These are phyloP conservation scores for Royoungia palumana DNA, from an alignment of 768 basidiomycete genomes.

Conservation along the genomic window DNA sequence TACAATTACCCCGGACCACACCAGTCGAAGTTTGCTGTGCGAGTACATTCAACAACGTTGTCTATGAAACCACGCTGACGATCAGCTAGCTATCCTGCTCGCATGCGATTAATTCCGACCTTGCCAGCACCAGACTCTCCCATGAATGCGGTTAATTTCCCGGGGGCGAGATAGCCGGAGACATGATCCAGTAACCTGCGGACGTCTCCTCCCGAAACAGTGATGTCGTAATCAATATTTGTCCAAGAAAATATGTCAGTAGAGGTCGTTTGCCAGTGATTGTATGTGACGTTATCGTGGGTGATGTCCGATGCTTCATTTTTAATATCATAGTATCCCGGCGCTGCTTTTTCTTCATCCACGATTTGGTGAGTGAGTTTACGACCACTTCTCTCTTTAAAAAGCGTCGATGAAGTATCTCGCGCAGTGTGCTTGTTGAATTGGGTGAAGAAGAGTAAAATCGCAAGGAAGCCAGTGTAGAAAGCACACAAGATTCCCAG, in stretches of 20 bases:
- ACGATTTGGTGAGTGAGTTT: not conserved
- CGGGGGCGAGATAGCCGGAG: conserved; percentile 49
- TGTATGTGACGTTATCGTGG: not conserved
- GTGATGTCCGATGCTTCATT: too few species aligned
- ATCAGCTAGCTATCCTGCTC: not conserved
- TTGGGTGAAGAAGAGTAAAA: conserved; percentile 38
- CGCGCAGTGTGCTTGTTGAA: conserved; percentile 26
- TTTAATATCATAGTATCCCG: not conserved
- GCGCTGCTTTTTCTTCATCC: conserved; percentile 17
- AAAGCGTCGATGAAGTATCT: conserved; percentile 31
- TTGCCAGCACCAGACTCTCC: conserved; percentile 37
- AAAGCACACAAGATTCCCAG: conserved; percentile 46
- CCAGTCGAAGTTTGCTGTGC: conserved; percentile 49
- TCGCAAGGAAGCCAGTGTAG: conserved; percentile 35
- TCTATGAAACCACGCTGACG: conserved; percentile 30
- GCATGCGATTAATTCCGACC: conserved; percentile 6
- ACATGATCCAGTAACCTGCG: conserved; percentile 44
- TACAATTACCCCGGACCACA: conserved; percentile 47
- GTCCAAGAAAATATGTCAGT: conserved; percentile 73
- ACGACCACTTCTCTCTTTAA: conserved; percentile 8
- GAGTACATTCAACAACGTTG: conserved; percentile 56
- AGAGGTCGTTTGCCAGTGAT: too few species aligned
- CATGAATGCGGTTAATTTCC: conserved; percentile 51
- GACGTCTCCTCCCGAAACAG: conserved; percentile 25
- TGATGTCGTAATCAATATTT: conserved; percentile 62